A percentile compares a stretch with the other conserved stretches of the same genome.
Conservation (phyloP, 148 eudicot species). For the Dysphania ambrosioides region DNA sequence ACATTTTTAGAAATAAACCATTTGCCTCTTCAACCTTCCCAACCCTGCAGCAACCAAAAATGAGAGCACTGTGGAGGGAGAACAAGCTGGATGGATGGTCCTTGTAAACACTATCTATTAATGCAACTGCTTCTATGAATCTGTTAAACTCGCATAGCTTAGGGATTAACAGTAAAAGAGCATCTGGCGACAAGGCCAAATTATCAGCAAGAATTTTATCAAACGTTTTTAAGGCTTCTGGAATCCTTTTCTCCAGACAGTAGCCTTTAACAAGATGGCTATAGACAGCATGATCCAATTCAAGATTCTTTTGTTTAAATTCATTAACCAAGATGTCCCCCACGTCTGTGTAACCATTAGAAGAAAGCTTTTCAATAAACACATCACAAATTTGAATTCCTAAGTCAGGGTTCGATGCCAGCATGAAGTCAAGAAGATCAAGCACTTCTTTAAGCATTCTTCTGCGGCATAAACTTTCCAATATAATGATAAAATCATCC, state of each 20-base stretch:
- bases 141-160: conserved; percentile 37
- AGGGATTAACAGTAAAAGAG: conserved; percentile 33
- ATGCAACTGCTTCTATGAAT: conserved; percentile 37
- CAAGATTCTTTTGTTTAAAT: conserved; percentile 33
- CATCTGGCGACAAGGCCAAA: conserved; percentile 33
- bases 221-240: conserved; percentile 39
- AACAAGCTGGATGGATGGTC: conserved; percentile 28
- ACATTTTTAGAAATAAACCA: conserved; percentile 32
- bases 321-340: conserved; percentile 40
- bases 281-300: conserved; percentile 38
- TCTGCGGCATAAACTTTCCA: conserved; percentile 38
- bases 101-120: conserved; percentile 35
- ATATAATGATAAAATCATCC: conserved; percentile 31
- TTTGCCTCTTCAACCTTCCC: conserved; percentile 42
- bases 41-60: conserved; percentile 35
- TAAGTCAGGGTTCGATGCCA: conserved; percentile 31
- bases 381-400: conserved; percentile 33
- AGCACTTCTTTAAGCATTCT: conserved; percentile 46
- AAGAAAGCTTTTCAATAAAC: conserved; percentile 48
- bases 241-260: conserved; percentile 41
- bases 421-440: conserved; percentile 44
- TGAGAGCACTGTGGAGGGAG: conserved; percentile 32
- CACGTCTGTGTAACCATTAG: conserved; percentile 39
- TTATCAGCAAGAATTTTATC: conserved; percentile 36
- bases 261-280: conserved; percentile 49